Evolutionary conservation across 345 rosid genomes (phyloP).

Genomic region (Populus davidiana): DNA sequence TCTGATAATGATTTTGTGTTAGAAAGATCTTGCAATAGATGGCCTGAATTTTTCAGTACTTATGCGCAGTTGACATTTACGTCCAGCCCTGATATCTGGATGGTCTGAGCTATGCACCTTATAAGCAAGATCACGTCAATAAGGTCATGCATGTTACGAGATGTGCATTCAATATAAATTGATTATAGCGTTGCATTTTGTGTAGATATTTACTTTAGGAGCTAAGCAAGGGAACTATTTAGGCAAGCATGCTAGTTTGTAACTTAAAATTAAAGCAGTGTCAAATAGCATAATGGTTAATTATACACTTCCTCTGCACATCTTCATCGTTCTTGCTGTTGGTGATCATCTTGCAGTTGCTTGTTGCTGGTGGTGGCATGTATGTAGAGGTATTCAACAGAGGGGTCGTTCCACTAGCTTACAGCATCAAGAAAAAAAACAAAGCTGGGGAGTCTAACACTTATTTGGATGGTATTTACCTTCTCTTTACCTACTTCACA

Average conservation of each 20-base stretch:
- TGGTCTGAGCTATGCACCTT: not conserved
- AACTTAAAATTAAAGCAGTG: not conserved
- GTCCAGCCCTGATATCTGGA: not conserved
- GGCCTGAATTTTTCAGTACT: not conserved
- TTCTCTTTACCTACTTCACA: conserved; percentile 87
- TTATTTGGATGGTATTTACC: conserved; percentile 84
- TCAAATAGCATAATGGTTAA: not conserved
- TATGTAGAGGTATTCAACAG: conserved; percentile 91
- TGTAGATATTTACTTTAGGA: not conserved
- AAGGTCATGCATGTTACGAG: not conserved
- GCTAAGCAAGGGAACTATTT: not conserved
- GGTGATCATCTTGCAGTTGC: conserved; percentile 49
- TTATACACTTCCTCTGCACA: not conserved
- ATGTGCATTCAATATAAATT: not conserved
- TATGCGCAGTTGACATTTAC: not conserved
- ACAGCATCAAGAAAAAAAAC: conserved; percentile 82
- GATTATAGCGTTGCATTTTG: not conserved
- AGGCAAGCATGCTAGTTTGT: not conserved
- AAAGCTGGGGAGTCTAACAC: conserved; percentile 80
- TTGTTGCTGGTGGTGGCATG: conserved; percentile 99
- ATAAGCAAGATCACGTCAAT: not conserved
- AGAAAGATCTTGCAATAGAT: not conserved
- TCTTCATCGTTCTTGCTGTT: not conserved
- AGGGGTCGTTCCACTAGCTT: conserved; percentile 89
- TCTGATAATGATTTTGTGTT: not conserved